phyloP scores from a whole-genome alignment of 1,139 yeast species.

The Pichia sorboxylosa region DNA sequence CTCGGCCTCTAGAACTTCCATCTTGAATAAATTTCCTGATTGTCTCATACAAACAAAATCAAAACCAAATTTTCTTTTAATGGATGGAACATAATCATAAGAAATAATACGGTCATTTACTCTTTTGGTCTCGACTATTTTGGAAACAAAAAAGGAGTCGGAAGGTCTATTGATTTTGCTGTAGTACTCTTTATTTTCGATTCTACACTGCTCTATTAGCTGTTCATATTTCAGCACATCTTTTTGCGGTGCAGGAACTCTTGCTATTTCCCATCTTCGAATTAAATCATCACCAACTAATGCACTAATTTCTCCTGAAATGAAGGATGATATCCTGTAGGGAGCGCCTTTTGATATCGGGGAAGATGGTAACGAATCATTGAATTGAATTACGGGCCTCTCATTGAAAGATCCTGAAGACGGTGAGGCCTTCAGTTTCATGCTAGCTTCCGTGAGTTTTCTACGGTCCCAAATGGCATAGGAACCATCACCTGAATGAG shows the following conservation, averaged over 20 bases:
- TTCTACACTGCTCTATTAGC: slow-evolving; percentile 10
- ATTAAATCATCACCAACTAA: slow-evolving; percentile 69
- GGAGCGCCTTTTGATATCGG: slow-evolving; percentile 51
- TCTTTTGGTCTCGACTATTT: slow-evolving; percentile 65
- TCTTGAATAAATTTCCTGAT: slow-evolving; percentile 75
- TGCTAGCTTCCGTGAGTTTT: slow-evolving; percentile 31
- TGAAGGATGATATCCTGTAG: slow-evolving; percentile 57
- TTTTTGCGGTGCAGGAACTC: slow-evolving; percentile 32
- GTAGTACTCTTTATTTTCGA: slow-evolving; percentile 23
- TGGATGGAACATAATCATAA: slow-evolving; percentile 67
- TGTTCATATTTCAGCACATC: slow-evolving; percentile 16
- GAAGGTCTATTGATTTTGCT: slow-evolving; percentile 28
- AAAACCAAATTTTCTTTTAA: slow-evolving; percentile 22
- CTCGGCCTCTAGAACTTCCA: slow-evolving; percentile 63
- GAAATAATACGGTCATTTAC: slow-evolving; percentile 74
- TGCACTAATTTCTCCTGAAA: slow-evolving; percentile 68
- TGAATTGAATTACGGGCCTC: slow-evolving; percentile 56
- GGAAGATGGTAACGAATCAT: slow-evolving; percentile 55
- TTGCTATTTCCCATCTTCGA: slow-evolving; percentile 73
- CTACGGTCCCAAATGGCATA: slow-evolving; percentile 83
- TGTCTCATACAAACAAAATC: slow-evolving; percentile 76
- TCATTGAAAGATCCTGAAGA: slow-evolving; percentile 27
- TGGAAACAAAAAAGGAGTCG: slow-evolving; percentile 61
- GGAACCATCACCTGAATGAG: slow-evolving; percentile 76
- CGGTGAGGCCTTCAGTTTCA: slow-evolving; percentile 16